Conservation (phyloP, 495 filamentous ascomycete genomes). For the Articulospora tetracladia region DNA sequence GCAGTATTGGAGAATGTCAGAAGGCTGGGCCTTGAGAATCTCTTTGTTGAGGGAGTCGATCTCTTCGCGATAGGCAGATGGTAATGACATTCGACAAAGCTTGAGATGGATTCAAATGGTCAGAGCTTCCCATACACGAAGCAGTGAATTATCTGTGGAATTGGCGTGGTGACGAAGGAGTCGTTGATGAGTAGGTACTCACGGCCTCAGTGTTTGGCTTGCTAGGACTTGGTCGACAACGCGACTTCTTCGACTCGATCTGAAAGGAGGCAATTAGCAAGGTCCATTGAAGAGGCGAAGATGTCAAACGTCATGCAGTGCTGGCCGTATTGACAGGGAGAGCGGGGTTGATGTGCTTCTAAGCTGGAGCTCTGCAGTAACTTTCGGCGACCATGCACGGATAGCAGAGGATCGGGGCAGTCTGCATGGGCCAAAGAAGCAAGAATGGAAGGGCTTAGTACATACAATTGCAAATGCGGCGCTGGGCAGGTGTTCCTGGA, state of each 20-base stretch:
- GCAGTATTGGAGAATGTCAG: slow-evolving; percentile 64
- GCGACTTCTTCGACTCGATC: background rate
- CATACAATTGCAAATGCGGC: background rate
- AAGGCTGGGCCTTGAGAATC: slow-evolving; percentile 44
- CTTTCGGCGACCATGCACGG: background rate
- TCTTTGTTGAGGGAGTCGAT: slow-evolving; percentile 55
- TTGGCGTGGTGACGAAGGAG: background rate
- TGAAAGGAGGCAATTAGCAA: background rate
- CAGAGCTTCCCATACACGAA: background rate
- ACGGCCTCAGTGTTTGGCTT: background rate
- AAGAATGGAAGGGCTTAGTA: background rate
- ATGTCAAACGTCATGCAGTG: background rate
- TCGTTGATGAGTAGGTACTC: background rate
- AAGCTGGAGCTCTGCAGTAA: background rate
- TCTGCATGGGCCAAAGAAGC: background rate
- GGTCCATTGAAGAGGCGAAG: background rate
- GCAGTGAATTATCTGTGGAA: background rate
- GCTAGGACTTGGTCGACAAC: background rate
- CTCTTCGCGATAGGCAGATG: slow-evolving; percentile 53
- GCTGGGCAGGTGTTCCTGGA: background rate
- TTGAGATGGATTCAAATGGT: background rate
- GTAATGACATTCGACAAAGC: slow-evolving; percentile 41
- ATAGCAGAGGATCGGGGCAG: background rate
- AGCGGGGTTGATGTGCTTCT: background rate
- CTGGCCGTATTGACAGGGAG: background rate